Evolutionary conservation across 2,329 filamentous ascomycete species (phyloP).

Genomic region (Diaporthe sp.): DNA sequence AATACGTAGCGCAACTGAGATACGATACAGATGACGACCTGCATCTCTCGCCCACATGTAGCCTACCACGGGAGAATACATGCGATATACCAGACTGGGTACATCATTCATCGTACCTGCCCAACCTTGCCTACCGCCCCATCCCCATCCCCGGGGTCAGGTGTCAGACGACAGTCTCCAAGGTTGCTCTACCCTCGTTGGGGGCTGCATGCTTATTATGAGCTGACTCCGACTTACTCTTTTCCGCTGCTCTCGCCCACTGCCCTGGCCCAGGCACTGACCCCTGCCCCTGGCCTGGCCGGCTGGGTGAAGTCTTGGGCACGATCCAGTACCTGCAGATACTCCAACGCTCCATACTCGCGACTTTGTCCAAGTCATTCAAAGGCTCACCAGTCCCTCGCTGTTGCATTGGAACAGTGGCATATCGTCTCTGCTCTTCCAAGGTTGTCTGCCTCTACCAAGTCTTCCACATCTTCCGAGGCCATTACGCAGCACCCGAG

Average conservation of each 20-base stretch:
- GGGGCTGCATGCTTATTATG: conserved; percentile 29
- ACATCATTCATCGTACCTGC: neutral
- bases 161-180: conserved; percentile 14
- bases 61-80: neutral
- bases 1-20: neutral
- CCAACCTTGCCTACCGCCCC: neutral
- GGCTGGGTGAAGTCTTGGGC: conserved; percentile 30
- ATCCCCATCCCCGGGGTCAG: conserved; percentile 1
- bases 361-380: neutral
- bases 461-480: neutral
- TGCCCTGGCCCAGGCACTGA: neutral
- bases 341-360: conserved; percentile 29
- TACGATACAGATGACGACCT: conserved; percentile 20
- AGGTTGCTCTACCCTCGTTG: neutral
- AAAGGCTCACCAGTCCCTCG: neutral
- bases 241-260: neutral
- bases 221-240: conserved; percentile 22
- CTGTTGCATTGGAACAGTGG: neutral
- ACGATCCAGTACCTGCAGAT: conserved; percentile 40
- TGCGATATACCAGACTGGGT: neutral
- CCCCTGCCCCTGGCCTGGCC: neutral
- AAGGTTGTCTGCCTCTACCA: neutral
- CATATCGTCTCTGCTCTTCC: neutral
- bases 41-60: neutral
- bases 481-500: neutral